A percentile compares a stretch with the other conserved stretches of the same genome.
Conservation (phyloP, 208 protist species). For the Trypanosoma cruzi region DNA sequence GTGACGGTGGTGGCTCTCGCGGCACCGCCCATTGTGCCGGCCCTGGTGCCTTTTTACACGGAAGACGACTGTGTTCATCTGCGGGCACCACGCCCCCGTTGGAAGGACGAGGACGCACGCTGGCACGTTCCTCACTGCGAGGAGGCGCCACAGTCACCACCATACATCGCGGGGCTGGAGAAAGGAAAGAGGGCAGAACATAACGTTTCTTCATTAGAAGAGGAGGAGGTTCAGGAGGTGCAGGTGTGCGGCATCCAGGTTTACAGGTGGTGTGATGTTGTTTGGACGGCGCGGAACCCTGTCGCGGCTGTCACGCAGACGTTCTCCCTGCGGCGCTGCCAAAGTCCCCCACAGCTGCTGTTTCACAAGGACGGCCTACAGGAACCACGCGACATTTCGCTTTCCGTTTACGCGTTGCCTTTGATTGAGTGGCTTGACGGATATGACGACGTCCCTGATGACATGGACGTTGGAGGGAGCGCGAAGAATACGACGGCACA, state of each 20-base stretch:
- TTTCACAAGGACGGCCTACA: constrained; percentile 56
- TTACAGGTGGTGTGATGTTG: constrained; percentile 68
- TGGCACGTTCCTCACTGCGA: constrained; percentile 60
- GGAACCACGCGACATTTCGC: constrained; percentile 16
- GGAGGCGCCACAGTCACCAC: constrained; percentile 32
- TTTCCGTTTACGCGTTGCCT: constrained; percentile 37
- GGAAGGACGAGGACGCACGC: constrained; percentile 71
- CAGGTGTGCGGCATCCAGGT: constrained; percentile 70
- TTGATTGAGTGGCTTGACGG: constrained; percentile 36
- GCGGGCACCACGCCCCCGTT: constrained; percentile 45
- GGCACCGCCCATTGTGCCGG: constrained; percentile 53
- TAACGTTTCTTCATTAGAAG: not conserved
- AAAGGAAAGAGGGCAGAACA: not conserved
- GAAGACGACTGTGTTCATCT: constrained; percentile 75
- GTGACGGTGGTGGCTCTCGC: constrained; percentile 59
- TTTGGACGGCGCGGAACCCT: constrained; percentile 68
- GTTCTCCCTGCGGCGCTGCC: constrained; percentile 82
- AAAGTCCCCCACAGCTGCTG: constrained; percentile 58
- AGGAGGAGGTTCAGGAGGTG: constrained; percentile 12
- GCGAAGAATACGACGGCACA: not conserved
- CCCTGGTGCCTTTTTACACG: constrained; percentile 65
- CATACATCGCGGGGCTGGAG: constrained; percentile 26
- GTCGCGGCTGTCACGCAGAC: constrained; percentile 62
- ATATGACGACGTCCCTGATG: not conserved
- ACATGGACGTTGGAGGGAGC: not conserved